phyloP scores from a whole-genome alignment of 495 filamentous ascomycete species.

The Neurospora hispaniola region DNA sequence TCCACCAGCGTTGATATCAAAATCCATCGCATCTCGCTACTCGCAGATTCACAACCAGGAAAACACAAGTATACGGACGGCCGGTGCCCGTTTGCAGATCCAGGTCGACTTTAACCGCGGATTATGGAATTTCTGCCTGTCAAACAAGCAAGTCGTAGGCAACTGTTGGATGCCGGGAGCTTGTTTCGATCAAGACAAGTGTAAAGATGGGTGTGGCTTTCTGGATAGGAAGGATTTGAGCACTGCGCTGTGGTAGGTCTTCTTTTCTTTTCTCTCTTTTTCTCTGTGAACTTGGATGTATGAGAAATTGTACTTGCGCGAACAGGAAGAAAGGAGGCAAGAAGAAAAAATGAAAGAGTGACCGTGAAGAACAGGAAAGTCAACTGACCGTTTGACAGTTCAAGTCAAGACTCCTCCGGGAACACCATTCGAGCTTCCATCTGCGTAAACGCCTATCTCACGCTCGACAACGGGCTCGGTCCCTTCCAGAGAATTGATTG shows the following conservation, averaged over 20 bases:
- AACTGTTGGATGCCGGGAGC: neutral
- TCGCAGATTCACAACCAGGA: neutral
- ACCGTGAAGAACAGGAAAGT: neutral
- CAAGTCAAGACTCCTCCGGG: neutral
- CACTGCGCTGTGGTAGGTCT: neutral
- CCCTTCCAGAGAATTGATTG: neutral
- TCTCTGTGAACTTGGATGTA: neutral
- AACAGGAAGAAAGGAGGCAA: neutral
- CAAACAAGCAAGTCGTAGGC: neutral
- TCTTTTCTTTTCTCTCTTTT: no score
- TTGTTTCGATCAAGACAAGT: neutral
- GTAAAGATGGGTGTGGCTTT: neutral
- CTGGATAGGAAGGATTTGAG: neutral
- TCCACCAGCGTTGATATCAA: neutral
- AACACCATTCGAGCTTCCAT: neutral
- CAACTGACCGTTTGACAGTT: no score
- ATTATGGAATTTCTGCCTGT: neutral
- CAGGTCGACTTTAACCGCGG: neutral
- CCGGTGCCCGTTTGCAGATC: neutral
- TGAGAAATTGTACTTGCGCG: neutral
- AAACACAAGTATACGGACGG: fast-evolving
- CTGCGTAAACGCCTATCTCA: neutral
- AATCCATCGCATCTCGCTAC: neutral
- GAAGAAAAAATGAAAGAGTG: neutral
- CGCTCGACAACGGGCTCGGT: neutral